Percentiles rank a stretch among this genome's conserved stretches.
phyloP scores from a whole-genome alignment of 2,329 filamentous ascomycete species.

The Calonectria naviculata region DNA sequence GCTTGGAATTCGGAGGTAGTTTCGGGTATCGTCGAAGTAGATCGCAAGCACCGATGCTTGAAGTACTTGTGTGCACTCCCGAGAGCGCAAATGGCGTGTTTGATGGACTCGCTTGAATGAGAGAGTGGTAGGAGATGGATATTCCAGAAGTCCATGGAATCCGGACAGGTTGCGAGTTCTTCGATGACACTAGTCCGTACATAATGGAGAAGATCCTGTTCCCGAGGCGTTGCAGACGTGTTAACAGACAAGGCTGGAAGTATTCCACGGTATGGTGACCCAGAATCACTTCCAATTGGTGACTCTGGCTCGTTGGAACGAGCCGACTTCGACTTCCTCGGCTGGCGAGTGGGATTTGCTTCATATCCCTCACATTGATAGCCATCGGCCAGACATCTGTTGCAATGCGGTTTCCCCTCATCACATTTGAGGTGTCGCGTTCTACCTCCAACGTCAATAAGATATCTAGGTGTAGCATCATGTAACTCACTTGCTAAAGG shows the following conservation, averaged over 20 bases:
- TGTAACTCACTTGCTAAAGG: neutral
- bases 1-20: neutral
- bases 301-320: neutral
- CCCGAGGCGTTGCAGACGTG: neutral
- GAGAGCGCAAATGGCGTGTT: neutral
- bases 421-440: neutral
- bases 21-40: neutral
- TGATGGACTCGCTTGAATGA: neutral
- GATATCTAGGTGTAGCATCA: neutral
- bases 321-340: neutral
- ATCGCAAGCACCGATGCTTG: neutral
- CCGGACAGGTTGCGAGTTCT: neutral
- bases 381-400: neutral
- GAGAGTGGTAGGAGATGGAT: neutral
- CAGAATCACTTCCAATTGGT: neutral
- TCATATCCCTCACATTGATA: neutral
- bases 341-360: neutral
- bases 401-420: neutral
- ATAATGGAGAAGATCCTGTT: neutral
- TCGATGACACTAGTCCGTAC: neutral
- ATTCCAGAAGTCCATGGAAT: neutral
- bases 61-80: neutral
- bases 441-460: neutral
- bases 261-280: neutral
- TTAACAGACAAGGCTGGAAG: neutral